phyloP scores from a whole-genome alignment of 148 eudicot genomes.

The Camellia lanceoleosa region DNA sequence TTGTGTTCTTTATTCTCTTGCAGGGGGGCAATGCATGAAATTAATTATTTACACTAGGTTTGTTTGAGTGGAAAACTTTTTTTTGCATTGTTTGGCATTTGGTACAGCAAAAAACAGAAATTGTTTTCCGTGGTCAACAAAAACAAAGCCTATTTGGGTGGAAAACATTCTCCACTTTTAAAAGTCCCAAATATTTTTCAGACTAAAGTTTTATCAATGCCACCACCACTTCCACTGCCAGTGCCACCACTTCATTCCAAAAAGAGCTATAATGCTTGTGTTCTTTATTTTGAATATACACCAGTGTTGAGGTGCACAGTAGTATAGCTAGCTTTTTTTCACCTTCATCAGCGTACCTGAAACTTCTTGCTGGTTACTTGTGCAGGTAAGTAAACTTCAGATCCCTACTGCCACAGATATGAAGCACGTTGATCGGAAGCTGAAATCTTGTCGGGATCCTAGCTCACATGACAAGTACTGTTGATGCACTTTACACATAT shows the following conservation, averaged over 20 bases:
- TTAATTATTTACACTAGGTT: too few species aligned
- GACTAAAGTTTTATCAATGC: too few species aligned
- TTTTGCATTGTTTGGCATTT: too few species aligned
- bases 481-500: conserved; percentile 10
- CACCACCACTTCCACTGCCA: too few species aligned
- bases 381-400: conserved; percentile 58
- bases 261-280: background rate
- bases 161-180: background rate
- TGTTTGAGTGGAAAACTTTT: too few species aligned
- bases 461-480: conserved; percentile 86
- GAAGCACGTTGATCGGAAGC: conserved; percentile 82
- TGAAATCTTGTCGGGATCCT: conserved; percentile 78
- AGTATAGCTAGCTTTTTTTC: background rate
- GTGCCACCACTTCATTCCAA: background rate
- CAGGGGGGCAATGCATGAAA: background rate
- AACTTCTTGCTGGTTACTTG: background rate
- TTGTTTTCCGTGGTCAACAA: too few species aligned
- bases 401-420: conserved; percentile 54
- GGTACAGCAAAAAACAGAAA: too few species aligned
- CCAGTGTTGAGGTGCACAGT: too few species aligned
- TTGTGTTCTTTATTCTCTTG: background rate
- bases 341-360: background rate
- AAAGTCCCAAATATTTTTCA: too few species aligned
- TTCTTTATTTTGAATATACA: too few species aligned
- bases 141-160: too few species aligned